phyloP scores from a whole-genome alignment of 1,284 basidiomycete species.

The Ceratobasidium sp. region DNA sequence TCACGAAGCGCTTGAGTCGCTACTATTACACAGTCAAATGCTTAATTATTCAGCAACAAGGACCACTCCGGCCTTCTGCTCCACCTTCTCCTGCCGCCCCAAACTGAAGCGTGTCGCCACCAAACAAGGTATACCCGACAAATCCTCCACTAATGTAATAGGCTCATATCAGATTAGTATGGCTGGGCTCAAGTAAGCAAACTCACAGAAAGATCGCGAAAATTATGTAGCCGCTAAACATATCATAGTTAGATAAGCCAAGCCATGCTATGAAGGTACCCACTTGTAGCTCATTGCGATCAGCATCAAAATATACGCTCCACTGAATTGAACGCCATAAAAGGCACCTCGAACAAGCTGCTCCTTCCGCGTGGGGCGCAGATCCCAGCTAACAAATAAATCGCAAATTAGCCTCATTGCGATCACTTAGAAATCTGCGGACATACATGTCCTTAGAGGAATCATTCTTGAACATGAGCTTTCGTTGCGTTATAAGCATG shows the following conservation, averaged over 20 bases:
- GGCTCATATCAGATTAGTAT: background rate
- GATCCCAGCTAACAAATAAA: constrained; percentile 8
- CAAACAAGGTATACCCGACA: constrained; percentile 28
- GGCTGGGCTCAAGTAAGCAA: background rate
- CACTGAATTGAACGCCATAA: constrained; percentile 40
- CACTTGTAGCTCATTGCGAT: constrained; percentile 44
- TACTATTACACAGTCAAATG: no score
- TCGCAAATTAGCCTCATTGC: background rate
- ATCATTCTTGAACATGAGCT: background rate
- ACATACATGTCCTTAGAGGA: background rate
- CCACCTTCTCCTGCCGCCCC: no score
- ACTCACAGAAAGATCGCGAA: constrained; percentile 41
- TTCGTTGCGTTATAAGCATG: constrained; percentile 13
- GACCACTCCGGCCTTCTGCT: no score
- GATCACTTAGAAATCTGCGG: no score
- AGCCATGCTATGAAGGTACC: background rate
- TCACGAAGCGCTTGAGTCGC: no score
- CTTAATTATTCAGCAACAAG: no score
- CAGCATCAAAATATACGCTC: constrained; percentile 35
- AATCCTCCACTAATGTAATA: constrained; percentile 2
- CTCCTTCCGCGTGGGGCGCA: constrained; percentile 6
- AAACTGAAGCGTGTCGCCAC: constrained; percentile 24
- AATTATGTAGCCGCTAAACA: constrained; percentile 13
- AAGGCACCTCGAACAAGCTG: constrained; percentile 29
- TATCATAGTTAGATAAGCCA: background rate